Percentiles rank a stretch among this genome's conserved stretches.
These are phyloP conservation scores for Chrysanthemum seticuspe DNA, from an alignment of 129 eudicot genomes.

Conservation along the genomic window DNA sequence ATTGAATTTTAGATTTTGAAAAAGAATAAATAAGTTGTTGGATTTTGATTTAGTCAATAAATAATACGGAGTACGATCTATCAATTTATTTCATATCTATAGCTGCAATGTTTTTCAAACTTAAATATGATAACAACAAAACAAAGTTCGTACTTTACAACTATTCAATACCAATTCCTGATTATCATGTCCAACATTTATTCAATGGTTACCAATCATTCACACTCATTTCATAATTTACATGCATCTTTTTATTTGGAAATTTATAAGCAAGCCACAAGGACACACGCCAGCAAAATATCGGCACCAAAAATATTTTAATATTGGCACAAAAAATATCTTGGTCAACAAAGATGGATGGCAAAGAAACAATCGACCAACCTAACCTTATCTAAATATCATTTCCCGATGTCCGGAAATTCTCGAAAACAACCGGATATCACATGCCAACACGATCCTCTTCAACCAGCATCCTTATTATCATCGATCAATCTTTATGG, in stretches of 20 bases:
- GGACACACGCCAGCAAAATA: neutral
- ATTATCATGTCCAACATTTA: too few relatives aligned
- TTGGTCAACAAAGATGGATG: neutral
- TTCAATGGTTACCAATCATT: too few relatives aligned
- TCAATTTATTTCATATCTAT: neutral
- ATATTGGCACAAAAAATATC: too few relatives aligned
- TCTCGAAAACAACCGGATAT: constrained; percentile 2
- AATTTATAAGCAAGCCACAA: too few relatives aligned
- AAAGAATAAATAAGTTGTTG: neutral
- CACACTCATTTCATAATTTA: too few relatives aligned
- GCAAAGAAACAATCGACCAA: neutral
- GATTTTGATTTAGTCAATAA: constrained; percentile 6
- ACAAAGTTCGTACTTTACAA: too few relatives aligned
- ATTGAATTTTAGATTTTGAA: constrained; percentile 7
- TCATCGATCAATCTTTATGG: neutral
- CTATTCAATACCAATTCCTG: too few relatives aligned
- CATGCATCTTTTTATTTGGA: too few relatives aligned
- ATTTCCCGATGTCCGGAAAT: constrained; percentile 4
- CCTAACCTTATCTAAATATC: constrained; percentile 18
- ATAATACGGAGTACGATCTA: neutral
- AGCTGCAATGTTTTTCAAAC: neutral
- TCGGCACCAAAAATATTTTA: too few relatives aligned
- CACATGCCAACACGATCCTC: constrained; percentile 16
- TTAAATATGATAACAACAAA: too few relatives aligned
- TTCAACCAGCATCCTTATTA: neutral